Base-by-base conservation (phyloP, 148 eudicot genomes). In the Vaccinium myrtillus region DNA sequence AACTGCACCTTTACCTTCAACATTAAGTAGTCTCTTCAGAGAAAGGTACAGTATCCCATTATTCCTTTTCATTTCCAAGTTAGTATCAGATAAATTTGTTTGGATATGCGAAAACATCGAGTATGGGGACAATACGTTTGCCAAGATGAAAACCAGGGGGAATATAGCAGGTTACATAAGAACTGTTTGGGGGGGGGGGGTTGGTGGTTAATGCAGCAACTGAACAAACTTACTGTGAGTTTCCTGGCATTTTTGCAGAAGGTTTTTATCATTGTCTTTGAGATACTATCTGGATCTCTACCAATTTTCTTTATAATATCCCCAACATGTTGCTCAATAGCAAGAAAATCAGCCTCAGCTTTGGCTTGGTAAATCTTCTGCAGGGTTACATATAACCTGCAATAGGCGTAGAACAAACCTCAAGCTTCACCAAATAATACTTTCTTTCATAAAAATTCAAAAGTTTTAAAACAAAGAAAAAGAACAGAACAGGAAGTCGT, bases 191-290 rank as follows among this genome's bases (percentile, higher is more conserved):
- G 36, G 36, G 36, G 36, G 36, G 36, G 36, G 36, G 36, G 36
- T 0, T 1, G 36, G 36, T 1, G 2, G 39, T n/a, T 14, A 0
- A 12, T 18, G 30, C 11, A 54, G 11, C 36, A 61, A 19, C 18
- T 53, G 79, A 74, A 80, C 25, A 81, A 78, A 90, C 95, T 92
- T 91, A 95, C 99, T 80, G 88, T 87, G 75, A 97, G 92, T 83
- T 97, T 97, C 83, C 95, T 91, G 75, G 99, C 98, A 88, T 95
- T 97, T 90, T 95, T 97, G 85, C 98, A 97, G 84, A 97, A 97
- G 86, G 87, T 90, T 90, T 94, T 97, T 73, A 97, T 90, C 54
- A 83, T 80, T 82, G 87, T 48, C 87, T 91, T 97, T 74, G 98
- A 83, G 84, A 95, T 97, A 84, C 92, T 88, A 86, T 90, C 82